Base-by-base conservation (phyloP, 306 rosid species). In the Citrullus colocynthis region DNA sequence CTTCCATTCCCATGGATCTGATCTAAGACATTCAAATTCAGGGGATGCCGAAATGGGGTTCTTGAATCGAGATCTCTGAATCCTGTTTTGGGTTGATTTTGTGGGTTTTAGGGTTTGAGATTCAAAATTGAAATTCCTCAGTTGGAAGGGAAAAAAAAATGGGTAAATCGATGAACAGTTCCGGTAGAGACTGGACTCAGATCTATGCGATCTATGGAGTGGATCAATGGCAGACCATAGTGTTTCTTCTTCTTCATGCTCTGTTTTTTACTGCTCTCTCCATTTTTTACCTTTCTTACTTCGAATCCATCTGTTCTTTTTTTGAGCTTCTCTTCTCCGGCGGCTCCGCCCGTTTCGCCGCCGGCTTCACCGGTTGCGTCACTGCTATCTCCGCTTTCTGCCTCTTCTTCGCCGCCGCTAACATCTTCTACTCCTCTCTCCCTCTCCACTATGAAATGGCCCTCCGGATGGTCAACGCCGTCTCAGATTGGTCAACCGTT, bases 401-500 rank as follows among this genome's bases (percentile, higher is more conserved):
- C 76, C 91, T 96, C 44, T 92, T 91, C 83, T 88, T 87, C 78
- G 91, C 99, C 37, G 95, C 99, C 45, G 92, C 91, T 59, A 93
- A 92, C 82, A 91, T 96, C 88, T 85, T 96, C 80, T 90, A 96
- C 93, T 96, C 99, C 52, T 84, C 99, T 32, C 92, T 96, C 24
- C 96, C 97, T 0, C 97, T 96, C 57, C 98, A 89, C 86, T 88
- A 91, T 80, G 96, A 91, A 80, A 90, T 96, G 91, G 93, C 96
- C 10, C 93, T 91, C 80, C 86, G 96, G 49, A 96, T 96, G 78
- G 97, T 96, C 79, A 69, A 82, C 86, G 85, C 93, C 16, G 96
- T 96, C 71, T 45, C 79, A 81, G 96, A 92, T 87, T 96, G 99
- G 99, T 96, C 99, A 2, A 88, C 97, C 16, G 99, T 96, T 24